Evolutionary conservation across 176 grass and related monocot genomes (phyloP), one percentile per base, ranked within the genome.

Genomic region (Eragrostis curvula): DNA sequence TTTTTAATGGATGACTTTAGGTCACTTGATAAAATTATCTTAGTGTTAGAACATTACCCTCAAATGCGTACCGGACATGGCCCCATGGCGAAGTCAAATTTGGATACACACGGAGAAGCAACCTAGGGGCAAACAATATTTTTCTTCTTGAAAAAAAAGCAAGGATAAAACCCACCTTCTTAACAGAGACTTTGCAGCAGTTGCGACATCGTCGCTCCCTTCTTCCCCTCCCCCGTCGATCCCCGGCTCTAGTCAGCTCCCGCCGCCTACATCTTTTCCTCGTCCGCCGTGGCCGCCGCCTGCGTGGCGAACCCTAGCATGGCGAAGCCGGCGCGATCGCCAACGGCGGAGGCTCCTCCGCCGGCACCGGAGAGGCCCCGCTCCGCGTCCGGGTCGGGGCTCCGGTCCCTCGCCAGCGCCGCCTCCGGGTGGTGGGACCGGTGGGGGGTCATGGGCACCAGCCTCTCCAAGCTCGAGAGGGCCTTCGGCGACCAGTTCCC

Each of bases 401-500:
- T 97, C 30, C 90, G 92, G 50, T 92, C 85, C 88, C 67, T 97
- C 63, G 86, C 88, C 77, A 90, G 88, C 68, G 86, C 89, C 71
- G 92, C 92, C 70, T 85, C 75, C 12, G 90, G 90, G 7, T 92
- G 86, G 75, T 94, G 89, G 88, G 93, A 95, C n/a, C 88, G 81
- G 79, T 95, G 90, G 85, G 73, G 88, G 73, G 88, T 93, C 42
- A 88, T 98, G 84, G 88, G 92, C 18, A 50, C 92, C 8, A 63
- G 88, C 14, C 82, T 88, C 66, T 98, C 95, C 64, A 98, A 92
- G 88, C 90, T 98, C 47, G 95, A 98, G 84, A 93, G 85, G 90
- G 88, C 95, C 39, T 91, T 98, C 21, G 95, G 92, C 36, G 95
- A 98, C 47, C 88, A 93, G 70, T 98, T 98, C 79, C 95, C 95